Conservation (phyloP, 768 basidiomycete genomes). For the Harrya chromipes region DNA sequence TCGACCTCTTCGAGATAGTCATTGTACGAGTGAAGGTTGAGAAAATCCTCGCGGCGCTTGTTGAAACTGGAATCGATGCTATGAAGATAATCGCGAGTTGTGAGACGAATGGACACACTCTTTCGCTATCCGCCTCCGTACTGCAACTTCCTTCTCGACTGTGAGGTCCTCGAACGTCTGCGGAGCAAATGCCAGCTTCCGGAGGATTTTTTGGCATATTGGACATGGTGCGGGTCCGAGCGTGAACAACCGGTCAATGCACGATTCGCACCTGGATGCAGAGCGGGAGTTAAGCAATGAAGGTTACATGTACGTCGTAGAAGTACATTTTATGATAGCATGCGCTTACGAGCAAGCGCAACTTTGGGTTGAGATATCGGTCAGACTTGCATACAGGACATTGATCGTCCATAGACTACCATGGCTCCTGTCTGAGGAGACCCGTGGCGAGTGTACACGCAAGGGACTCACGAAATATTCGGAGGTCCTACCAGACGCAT, state of each 20-base stretch:
- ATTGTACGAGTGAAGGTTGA: slow-evolving; percentile 76
- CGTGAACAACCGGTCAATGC: slow-evolving; percentile 94
- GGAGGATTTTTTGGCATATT: slow-evolving; percentile 79
- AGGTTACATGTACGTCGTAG: background rate
- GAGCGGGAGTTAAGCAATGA: slow-evolving; percentile 6
- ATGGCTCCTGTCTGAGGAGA: slow-evolving; percentile 8
- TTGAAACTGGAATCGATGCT: slow-evolving; percentile 67
- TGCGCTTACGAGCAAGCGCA: slow-evolving; percentile 89
- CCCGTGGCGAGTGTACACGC: background rate
- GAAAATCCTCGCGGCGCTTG: slow-evolving; percentile 88
- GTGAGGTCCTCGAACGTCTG: slow-evolving; percentile 92
- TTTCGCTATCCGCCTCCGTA: slow-evolving; percentile 83
- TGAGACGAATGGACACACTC: slow-evolving; percentile 50
- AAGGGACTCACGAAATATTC: slow-evolving; percentile 68
- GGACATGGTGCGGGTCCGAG: slow-evolving; percentile 96
- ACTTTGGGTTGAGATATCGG: slow-evolving; percentile 90
- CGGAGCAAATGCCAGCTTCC: slow-evolving; percentile 93
- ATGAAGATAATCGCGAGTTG: background rate
- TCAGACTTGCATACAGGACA: slow-evolving; percentile 98
- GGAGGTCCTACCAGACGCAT: slow-evolving; percentile 75
- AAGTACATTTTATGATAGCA: slow-evolving; percentile 98
- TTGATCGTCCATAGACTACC: slow-evolving; percentile 84
- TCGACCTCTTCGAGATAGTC: slow-evolving; percentile 97
- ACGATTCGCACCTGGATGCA: slow-evolving; percentile 90
- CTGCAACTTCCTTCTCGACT: slow-evolving; percentile 92